Evolutionary conservation across 2,329 filamentous ascomycete genomes (phyloP), one percentile per base, ranked within the genome.

Genomic region (Neospermospora avenae): DNA sequence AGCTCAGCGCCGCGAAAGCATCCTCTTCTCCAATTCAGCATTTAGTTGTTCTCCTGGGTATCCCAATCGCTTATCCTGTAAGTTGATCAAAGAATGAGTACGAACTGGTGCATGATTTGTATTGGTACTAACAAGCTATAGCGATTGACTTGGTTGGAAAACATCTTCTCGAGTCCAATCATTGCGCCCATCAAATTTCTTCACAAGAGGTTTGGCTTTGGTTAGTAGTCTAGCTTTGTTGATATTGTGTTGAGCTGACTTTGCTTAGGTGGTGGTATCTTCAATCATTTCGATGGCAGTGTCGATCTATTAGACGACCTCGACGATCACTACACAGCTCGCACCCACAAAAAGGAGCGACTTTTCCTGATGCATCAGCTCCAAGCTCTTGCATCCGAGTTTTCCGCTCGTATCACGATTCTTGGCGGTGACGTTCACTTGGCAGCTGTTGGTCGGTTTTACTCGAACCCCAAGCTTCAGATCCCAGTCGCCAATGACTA

Each of bases 81-180:
- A 71, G 82, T 71, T 78, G n/a, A n/a, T n/a, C n/a, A n/a, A n/a
- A n/a, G n/a, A n/a, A n/a, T n/a, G n/a, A n/a, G n/a, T n/a, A n/a
- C n/a, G n/a, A n/a, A n/a, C n/a, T n/a, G n/a, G n/a, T n/a, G n/a
- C n/a, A n/a, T n/a, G n/a, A n/a, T n/a, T n/a, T n/a, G n/a, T n/a
- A n/a, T n/a, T 18, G 42, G 5, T 48, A 57, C 55, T 67, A 41
- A 63, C n/a, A 16, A 3, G n/a, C 22, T 39, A 6, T 64, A 86
- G 81, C 91, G 93, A 68, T 81, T 97, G 57, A 95, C 93, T n/a
- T 97, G 93, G 93, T 81, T 97, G 4, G 93, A 98, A 73, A 97
- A 96, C 70, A 89, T 97, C 60, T 84, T 98, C 68, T 83, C 84
- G 16, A 96, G 91, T 62, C 93, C 93, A 0, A 68, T 97, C 24